Evolutionary conservation across 805 yeast genomes (phyloP).

Genomic region (Candida silvatica): DNA sequence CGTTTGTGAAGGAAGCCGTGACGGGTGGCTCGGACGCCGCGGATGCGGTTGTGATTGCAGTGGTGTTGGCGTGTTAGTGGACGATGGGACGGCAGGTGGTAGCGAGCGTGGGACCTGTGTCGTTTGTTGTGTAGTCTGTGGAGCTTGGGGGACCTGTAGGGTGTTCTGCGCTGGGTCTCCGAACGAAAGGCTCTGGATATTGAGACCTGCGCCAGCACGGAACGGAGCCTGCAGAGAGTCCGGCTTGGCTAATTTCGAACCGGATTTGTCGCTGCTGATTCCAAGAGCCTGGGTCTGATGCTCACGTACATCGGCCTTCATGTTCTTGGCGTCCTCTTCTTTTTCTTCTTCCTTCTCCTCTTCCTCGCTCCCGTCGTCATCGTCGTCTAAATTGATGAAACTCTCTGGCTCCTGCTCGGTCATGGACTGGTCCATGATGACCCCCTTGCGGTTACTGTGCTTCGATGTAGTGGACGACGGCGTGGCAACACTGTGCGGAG

Average conservation of each 20-base stretch:
- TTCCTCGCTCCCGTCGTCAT: constrained; percentile 4
- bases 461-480: too few relatives aligned
- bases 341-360: not conserved
- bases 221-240: not conserved
- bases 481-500: too few relatives aligned
- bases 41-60: constrained; percentile 2
- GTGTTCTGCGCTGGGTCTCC: too few relatives aligned
- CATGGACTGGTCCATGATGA: constrained; percentile 7
- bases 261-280: not conserved
- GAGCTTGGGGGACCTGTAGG: too few relatives aligned
- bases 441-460: constrained; percentile 5
- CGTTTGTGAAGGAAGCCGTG: too few relatives aligned
- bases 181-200: not conserved
- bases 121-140: too few relatives aligned
- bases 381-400: constrained; percentile 14
- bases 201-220: not conserved
- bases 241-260: not conserved
- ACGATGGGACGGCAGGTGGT: too few relatives aligned
- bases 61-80: not conserved
- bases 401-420: constrained; percentile 13
- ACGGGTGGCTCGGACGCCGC: not conserved
- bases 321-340: not conserved
- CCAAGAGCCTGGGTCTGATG: too few relatives aligned
- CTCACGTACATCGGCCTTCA: not conserved
- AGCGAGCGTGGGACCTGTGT: too few relatives aligned